A percentile compares a stretch with the other conserved stretches of the same genome.
Conservation (phyloP, 257 asterid genomes). For the Oldenlandia corymbosa region DNA sequence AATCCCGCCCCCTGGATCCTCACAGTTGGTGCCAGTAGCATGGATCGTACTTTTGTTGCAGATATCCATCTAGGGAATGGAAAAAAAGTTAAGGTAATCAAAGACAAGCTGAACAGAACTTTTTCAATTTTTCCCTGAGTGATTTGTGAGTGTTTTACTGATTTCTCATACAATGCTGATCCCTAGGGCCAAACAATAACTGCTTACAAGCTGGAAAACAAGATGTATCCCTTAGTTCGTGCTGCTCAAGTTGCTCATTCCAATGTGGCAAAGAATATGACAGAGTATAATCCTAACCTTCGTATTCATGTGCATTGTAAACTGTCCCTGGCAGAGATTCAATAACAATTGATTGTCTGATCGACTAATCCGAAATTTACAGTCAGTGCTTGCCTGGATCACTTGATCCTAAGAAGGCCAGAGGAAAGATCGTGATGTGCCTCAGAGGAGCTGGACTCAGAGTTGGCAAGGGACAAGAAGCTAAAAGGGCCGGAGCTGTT, state of each 20-base stretch:
- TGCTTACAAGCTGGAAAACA: slow-evolving; percentile 47
- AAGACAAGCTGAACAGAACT: background rate
- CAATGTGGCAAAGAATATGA: slow-evolving; percentile 33
- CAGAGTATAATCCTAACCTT: slow-evolving; percentile 34
- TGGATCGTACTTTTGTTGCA: slow-evolving; percentile 54
- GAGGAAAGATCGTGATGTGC: slow-evolving; percentile 77
- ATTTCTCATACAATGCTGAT: background rate
- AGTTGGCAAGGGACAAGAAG: slow-evolving; percentile 74
- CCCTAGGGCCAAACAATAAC: slow-evolving; percentile 74
- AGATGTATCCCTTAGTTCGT: slow-evolving; percentile 55
- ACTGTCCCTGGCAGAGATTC: too few relatives aligned
- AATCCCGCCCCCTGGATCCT: slow-evolving; percentile 92
- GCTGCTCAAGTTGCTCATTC: slow-evolving; percentile 55
- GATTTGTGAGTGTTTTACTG: too few relatives aligned
- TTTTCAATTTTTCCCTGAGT: background rate
- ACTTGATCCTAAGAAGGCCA: slow-evolving; percentile 53
- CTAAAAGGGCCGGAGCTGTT: slow-evolving; percentile 77
- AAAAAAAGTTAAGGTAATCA: slow-evolving; percentile 32
- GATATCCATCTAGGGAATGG: slow-evolving; percentile 67
- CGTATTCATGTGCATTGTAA: background rate
- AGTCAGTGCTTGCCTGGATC: slow-evolving; percentile 85
- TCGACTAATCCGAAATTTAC: slow-evolving; percentile 12
- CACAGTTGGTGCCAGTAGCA: slow-evolving; percentile 85
- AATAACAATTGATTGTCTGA: background rate
- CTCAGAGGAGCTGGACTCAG: slow-evolving; percentile 73